Conservation (phyloP, 2,329 filamentous ascomycete genomes). For the Huntiella moniliformis region DNA sequence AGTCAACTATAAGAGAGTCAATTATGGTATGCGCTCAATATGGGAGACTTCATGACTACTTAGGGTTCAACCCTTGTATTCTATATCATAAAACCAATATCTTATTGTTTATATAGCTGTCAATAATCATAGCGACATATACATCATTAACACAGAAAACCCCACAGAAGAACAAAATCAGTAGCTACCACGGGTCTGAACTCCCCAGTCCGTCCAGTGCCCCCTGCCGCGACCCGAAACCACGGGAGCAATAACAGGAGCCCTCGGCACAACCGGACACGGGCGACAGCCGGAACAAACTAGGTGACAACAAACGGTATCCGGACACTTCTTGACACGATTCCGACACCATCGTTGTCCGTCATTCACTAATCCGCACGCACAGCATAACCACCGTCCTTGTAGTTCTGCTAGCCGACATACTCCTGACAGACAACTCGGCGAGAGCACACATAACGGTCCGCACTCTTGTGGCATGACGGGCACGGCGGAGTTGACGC, state of each 20-base stretch:
- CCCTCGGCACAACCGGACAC: conserved; percentile 14
- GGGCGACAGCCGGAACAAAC: conserved; percentile 26
- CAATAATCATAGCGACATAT: too few species aligned
- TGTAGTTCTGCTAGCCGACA: conserved; percentile 31
- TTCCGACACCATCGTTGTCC: conserved; percentile 27
- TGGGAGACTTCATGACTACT: too few species aligned
- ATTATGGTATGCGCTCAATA: too few species aligned
- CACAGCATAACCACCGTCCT: conserved; percentile 31
- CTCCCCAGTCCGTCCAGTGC: too few species aligned
- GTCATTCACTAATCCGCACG: conserved; percentile 28
- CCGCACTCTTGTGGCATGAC: not conserved
- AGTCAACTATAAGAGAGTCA: too few species aligned
- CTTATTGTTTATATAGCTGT: too few species aligned
- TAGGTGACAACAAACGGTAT: conserved; percentile 34
- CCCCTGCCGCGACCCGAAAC: too few species aligned
- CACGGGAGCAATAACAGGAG: too few species aligned
- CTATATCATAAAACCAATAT: too few species aligned
- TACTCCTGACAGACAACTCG: conserved; percentile 25
- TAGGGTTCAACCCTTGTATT: too few species aligned
- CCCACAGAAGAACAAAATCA: not conserved
- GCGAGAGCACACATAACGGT: not conserved
- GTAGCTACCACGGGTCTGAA: too few species aligned
- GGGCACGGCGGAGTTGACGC: conserved; percentile 23
- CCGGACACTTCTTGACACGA: conserved; percentile 26
- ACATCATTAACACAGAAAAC: too few species aligned